These are phyloP conservation scores for Xylaria sp. DNA, from an alignment of 2,329 filamentous ascomycete species.

Conservation along the genomic window DNA sequence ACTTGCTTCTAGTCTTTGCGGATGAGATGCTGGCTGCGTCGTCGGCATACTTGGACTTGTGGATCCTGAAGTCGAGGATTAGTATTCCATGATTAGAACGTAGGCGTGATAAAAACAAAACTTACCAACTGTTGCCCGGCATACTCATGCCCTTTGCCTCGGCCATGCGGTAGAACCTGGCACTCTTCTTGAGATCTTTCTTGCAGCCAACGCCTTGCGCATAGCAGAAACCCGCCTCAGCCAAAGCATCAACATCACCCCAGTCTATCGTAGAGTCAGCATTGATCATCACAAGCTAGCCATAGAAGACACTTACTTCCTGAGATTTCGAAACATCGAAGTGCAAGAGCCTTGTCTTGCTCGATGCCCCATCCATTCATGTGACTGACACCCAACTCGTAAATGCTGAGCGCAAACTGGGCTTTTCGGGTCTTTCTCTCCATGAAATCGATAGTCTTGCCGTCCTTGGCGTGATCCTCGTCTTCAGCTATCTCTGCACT, in stretches of 20 bases:
- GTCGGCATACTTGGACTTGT: slow-evolving; percentile 88
- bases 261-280: slow-evolving; percentile 50
- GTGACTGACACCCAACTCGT: slow-evolving; percentile 92
- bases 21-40: slow-evolving; percentile 45
- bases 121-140: slow-evolving; percentile 97
- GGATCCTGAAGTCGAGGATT: slow-evolving; percentile 61
- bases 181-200: slow-evolving; percentile 93
- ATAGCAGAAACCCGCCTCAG: slow-evolving; percentile 95
- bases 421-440: slow-evolving; percentile 81
- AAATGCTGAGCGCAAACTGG: slow-evolving; percentile 91
- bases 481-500: slow-evolving; percentile 79
- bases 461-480: slow-evolving; percentile 59
- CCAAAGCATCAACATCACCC: slow-evolving; percentile 91
- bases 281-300: slow-evolving; percentile 20
- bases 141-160: slow-evolving; percentile 94
- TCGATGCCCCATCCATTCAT: slow-evolving; percentile 98
- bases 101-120: not conserved
- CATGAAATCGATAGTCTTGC: slow-evolving; percentile 57
- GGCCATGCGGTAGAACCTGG: slow-evolving; percentile 82
- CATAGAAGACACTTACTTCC: slow-evolving; percentile 56
- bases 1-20: slow-evolving; percentile 70
- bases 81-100: not conserved
- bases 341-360: slow-evolving; percentile 79
- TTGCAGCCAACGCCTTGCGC: slow-evolving; percentile 89
- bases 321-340: slow-evolving; percentile 95